Evolutionary conservation across 169 alveolate genomes (phyloP).

Genomic region (Plasmodium berghei): DNA sequence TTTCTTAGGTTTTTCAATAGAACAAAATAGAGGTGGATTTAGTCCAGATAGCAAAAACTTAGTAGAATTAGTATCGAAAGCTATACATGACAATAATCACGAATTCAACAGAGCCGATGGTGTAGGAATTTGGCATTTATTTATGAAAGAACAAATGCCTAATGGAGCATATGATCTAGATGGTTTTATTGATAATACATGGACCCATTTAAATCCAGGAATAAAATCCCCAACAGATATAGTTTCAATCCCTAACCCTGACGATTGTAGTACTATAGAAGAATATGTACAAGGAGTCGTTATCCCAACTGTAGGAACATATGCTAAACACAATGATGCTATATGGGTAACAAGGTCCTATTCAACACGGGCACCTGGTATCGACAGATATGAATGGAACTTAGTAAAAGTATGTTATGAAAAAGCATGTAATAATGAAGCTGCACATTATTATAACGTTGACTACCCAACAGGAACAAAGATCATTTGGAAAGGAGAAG

Average conservation of each 20-base stretch:
- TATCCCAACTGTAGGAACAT: slow-evolving; percentile 27
- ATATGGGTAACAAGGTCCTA: slow-evolving; percentile 51
- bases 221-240: slow-evolving; percentile 24
- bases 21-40: slow-evolving; percentile 68
- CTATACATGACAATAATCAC: slow-evolving; percentile 53
- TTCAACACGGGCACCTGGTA: slow-evolving; percentile 64
- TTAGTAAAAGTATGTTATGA: slow-evolving; percentile 56
- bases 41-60: slow-evolving; percentile 43
- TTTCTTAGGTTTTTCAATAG: slow-evolving; percentile 43
- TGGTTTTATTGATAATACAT: slow-evolving; percentile 13
- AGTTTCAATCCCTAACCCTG: slow-evolving; percentile 29
- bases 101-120: slow-evolving; percentile 42
- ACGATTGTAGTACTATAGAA: slow-evolving; percentile 53
- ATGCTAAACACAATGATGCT: slow-evolving; percentile 45
- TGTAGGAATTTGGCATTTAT: slow-evolving; percentile 56
- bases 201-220: slow-evolving; percentile 54
- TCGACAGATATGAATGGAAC: slow-evolving; percentile 60
- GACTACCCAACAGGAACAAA: slow-evolving; percentile 34
- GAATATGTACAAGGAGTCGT: slow-evolving; percentile 42
- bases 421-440: slow-evolving; percentile 33
- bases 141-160: slow-evolving; percentile 59
- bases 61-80: slow-evolving; percentile 45
- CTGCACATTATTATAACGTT: slow-evolving; percentile 56
- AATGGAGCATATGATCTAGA: slow-evolving; percentile 43
- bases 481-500: slow-evolving; percentile 53